Evolutionary conservation across 345 rosid genomes (phyloP).

Genomic region (Acer saccharum): DNA sequence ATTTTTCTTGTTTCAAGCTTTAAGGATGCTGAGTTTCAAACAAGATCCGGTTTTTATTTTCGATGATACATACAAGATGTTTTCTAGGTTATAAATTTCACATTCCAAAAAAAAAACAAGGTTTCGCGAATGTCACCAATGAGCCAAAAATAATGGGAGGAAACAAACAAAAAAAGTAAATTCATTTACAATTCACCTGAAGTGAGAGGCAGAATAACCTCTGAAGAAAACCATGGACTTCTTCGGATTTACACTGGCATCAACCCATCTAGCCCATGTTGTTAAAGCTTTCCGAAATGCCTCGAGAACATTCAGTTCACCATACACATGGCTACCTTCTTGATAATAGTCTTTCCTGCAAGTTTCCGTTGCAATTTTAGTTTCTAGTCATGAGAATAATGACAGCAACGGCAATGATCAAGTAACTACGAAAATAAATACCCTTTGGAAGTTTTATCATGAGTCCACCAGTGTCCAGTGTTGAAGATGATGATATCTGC

Average conservation of each 20-base stretch:
- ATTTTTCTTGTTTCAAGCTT: neutral
- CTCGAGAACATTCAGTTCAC: conserved; percentile 79
- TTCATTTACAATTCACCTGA: conserved; percentile 54
- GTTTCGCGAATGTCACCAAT: neutral
- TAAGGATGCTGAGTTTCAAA: neutral
- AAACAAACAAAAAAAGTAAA: neutral
- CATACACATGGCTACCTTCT: conserved; percentile 81
- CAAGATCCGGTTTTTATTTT: neutral
- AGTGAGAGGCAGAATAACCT: conserved; percentile 94
- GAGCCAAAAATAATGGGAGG: too few species aligned
- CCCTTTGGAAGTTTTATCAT: conserved; percentile 95
- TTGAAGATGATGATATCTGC: conserved; percentile 86
- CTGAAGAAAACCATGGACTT: conserved; percentile 81
- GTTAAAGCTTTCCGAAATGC: conserved; percentile 90
- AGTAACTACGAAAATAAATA: conserved; percentile 18
- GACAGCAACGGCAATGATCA: neutral
- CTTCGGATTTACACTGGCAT: conserved; percentile 63
- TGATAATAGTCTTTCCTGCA: conserved; percentile 92
- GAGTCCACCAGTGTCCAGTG: conserved; percentile 99
- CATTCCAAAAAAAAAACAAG: neutral
- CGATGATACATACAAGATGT: neutral
- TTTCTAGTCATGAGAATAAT: neutral
- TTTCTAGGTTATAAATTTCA: neutral
- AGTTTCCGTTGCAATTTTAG: conserved; percentile 8
- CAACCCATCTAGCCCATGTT: conserved; percentile 94